Evolutionary conservation across 129 eudicot genomes (phyloP).

Genomic region (Ambrosia trifida): DNA sequence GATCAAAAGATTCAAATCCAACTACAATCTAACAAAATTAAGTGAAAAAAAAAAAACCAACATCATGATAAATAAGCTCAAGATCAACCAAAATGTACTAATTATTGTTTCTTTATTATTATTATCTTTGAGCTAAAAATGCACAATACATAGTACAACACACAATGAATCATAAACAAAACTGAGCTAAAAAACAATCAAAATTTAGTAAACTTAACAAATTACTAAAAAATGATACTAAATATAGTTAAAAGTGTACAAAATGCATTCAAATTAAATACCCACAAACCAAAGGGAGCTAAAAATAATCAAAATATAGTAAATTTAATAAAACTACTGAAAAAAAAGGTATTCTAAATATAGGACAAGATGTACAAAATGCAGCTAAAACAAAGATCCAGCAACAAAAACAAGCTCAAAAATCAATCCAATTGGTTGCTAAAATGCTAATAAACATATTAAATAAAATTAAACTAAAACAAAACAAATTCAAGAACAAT

Average conservation of each 20-base stretch:
- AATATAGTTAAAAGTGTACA: not conserved
- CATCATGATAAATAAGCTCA: not conserved
- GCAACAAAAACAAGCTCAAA: not conserved
- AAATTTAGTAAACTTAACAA: not conserved
- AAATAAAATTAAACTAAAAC: not conserved
- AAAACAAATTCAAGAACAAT: not conserved
- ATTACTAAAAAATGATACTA: not conserved
- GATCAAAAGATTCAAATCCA: not conserved
- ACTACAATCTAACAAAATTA: not conserved
- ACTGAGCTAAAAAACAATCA: constrained; percentile 1
- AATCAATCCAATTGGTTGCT: not conserved
- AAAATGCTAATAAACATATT: not conserved
- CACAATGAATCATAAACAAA: constrained; percentile 9
- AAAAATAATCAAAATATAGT: not conserved
- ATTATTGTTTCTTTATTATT: not conserved
- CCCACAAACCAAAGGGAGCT: not conserved
- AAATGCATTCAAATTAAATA: not conserved
- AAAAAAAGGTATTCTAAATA: not conserved
- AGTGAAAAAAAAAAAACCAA: not conserved
- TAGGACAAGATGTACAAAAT: not conserved
- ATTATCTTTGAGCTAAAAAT: not conserved
- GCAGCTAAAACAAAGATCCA: not conserved
- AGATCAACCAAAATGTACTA: not conserved
- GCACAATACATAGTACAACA: not conserved
- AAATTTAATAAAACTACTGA: not conserved